phyloP scores from a whole-genome alignment of 768 basidiomycete species.

The Leccinellum albellum region DNA sequence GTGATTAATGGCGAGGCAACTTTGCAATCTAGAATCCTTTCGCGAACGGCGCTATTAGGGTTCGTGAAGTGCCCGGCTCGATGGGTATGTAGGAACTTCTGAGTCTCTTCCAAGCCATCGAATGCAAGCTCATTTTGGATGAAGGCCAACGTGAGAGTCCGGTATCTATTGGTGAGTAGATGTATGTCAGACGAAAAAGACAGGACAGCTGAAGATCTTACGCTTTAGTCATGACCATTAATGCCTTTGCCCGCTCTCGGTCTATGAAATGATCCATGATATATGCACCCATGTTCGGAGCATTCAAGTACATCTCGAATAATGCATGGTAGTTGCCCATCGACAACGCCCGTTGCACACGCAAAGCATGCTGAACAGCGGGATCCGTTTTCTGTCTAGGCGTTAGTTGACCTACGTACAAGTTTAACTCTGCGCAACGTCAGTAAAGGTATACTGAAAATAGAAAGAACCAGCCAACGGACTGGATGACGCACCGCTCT shows the following conservation, averaged over 20 bases:
- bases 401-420: conserved; percentile 97
- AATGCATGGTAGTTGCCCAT: conserved; percentile 94
- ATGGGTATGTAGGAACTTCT: conserved; percentile 69
- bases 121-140: conserved; percentile 83
- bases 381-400: conserved; percentile 77
- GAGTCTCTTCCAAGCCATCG: conserved; percentile 58
- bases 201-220: conserved; percentile 41
- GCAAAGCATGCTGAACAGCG: conserved; percentile 84
- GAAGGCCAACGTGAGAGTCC: conserved; percentile 70
- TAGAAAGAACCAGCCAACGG: neutral
- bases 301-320: conserved; percentile 77
- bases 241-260: conserved; percentile 80
- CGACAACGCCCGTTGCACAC: conserved; percentile 82
- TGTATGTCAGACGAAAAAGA: neutral
- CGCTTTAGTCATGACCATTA: conserved; percentile 93
- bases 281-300: conserved; percentile 97
- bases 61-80: conserved; percentile 64
- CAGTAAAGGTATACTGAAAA: neutral
- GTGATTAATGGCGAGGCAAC: conserved; percentile 51
- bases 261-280: conserved; percentile 99
- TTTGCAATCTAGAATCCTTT: conserved; percentile 74
- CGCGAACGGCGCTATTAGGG: conserved; percentile 54
- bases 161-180: conserved; percentile 57
- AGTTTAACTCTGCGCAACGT: conserved; percentile 72
- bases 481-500: conserved; percentile 65